Evolutionary conservation across 257 asterid genomes (phyloP), one percentile per base, ranked within the genome.

Genomic region (Pogostemon cablin): DNA sequence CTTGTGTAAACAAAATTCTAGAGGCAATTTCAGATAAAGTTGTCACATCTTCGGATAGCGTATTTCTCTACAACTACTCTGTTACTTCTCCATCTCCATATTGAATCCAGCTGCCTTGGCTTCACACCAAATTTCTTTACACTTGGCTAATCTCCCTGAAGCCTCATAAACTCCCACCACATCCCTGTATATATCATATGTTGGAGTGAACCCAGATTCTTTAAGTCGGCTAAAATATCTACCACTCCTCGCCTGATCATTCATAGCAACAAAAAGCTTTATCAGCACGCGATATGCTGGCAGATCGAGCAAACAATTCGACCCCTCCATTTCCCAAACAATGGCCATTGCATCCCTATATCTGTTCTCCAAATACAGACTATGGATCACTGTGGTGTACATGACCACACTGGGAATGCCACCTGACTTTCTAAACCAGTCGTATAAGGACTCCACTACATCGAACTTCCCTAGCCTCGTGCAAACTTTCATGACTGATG

Each of bases 291-390:
- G 90, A 80, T 89, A 89, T 9, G 90, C 88, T 5, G 98, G 95
- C 44, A 91, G 95, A 85, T 89, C 98, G 55, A 89, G 83, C 66
- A 77, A 72, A 71, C 88, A 86, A 79, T 80, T 73, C 42, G 88
- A 75, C 69, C 83, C 84, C 78, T 91, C 98, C 96, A 91, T 89
- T 74, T 91, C 96, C 96, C 98, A 89, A 0, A 91, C 87, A 68
- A 85, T 72, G 5, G 80, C 85, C 86, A 91, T 79, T 2, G 93
- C 96, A 62, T 89, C 96, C 61, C 92, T 82, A 73, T 83, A 82
- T 59, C 62, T 87, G 3, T 76, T 76, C 44, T 75, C 95, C 32
- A 78, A 41, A 85, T 68, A 87, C 34, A 86, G 85, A 63, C 96
- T 83, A 49, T 90, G 95, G 59, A 87, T 73, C 68, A 92, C 17